phyloP scores from a whole-genome alignment of 2,329 filamentous ascomycete genomes.

The Fusarium illudens region DNA sequence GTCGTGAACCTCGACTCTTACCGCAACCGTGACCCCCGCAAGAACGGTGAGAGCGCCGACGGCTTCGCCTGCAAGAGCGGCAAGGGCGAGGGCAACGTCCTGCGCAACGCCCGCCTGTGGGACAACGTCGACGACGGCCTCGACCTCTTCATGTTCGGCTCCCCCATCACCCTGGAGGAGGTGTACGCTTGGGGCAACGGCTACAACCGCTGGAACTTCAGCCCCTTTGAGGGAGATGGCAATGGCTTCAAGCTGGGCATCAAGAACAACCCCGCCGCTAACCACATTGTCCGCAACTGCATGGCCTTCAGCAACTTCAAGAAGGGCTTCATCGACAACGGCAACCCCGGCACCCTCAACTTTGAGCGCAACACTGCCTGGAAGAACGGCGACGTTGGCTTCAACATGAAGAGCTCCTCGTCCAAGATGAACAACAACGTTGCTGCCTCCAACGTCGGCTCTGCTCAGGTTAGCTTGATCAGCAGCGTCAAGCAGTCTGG shows the following conservation, averaged over 20 bases:
- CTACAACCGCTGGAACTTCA: conserved; percentile 55
- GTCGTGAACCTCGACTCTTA: conserved; percentile 55
- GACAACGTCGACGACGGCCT: conserved; percentile 60
- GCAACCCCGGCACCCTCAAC: conserved; percentile 51
- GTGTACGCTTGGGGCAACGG: conserved; percentile 58
- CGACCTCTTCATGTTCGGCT: conserved; percentile 49
- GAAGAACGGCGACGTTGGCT: conserved; percentile 50
- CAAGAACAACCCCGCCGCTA: conserved; percentile 48
- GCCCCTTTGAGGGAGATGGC: conserved; percentile 54
- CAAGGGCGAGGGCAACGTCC: conserved; percentile 54
- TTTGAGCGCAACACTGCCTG: conserved; percentile 56
- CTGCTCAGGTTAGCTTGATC: conserved; percentile 17
- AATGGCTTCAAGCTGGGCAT: conserved; percentile 59
- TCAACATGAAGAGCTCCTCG: conserved; percentile 35
- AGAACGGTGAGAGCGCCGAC: conserved; percentile 61
- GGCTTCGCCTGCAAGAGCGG: conserved; percentile 59
- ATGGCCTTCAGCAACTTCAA: conserved; percentile 55
- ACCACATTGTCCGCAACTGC: conserved; percentile 55
- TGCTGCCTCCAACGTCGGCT: conserved; percentile 40
- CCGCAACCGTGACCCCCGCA: conserved; percentile 56
- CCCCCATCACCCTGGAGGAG: conserved; percentile 54
- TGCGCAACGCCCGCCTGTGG: conserved; percentile 57
- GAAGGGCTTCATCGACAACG: conserved; percentile 58
- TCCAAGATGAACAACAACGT: conserved; percentile 51
- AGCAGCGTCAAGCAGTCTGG: conserved; percentile 42